Evolutionary conservation across 2,329 filamentous ascomycete genomes (phyloP).

Genomic region (Monosporascus sp.): DNA sequence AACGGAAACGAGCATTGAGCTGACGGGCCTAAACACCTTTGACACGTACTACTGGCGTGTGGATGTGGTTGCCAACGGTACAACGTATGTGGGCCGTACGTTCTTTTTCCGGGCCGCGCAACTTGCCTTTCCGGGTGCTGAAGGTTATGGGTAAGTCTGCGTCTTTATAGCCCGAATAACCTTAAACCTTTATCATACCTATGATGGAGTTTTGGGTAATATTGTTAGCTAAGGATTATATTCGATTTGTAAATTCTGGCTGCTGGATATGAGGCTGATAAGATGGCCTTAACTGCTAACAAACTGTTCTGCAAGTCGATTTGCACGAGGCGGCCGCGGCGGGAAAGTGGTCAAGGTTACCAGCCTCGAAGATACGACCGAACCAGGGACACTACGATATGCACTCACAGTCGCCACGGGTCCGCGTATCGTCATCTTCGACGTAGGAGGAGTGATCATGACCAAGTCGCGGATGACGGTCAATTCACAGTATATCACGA

Average conservation of each 20-base stretch:
- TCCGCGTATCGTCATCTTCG: slow-evolving; percentile 42
- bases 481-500: slow-evolving; percentile 37
- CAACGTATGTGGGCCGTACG: slow-evolving; percentile 18
- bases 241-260: background rate
- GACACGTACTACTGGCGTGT: slow-evolving; percentile 29
- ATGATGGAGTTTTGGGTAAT: no score
- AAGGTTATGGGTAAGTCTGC: slow-evolving; percentile 26
- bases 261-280: background rate
- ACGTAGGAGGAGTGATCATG: slow-evolving; percentile 42
- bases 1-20: background rate
- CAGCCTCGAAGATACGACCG: slow-evolving; percentile 26
- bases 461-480: slow-evolving; percentile 40
- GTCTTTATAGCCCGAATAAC: no score
- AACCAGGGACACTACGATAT: slow-evolving; percentile 29
- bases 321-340: slow-evolving; percentile 30
- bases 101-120: slow-evolving; percentile 27
- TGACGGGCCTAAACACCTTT: slow-evolving; percentile 13
- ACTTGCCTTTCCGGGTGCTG: slow-evolving; percentile 33
- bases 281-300: no score
- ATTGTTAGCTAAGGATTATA: no score
- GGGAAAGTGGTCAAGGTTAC: slow-evolving; percentile 33
- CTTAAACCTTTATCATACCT: background rate
- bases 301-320: slow-evolving; percentile 8
- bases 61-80: slow-evolving; percentile 17
- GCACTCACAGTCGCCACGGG: slow-evolving; percentile 34